phyloP scores from a whole-genome alignment of 1,284 basidiomycete genomes.

The Tremellales sp. region DNA sequence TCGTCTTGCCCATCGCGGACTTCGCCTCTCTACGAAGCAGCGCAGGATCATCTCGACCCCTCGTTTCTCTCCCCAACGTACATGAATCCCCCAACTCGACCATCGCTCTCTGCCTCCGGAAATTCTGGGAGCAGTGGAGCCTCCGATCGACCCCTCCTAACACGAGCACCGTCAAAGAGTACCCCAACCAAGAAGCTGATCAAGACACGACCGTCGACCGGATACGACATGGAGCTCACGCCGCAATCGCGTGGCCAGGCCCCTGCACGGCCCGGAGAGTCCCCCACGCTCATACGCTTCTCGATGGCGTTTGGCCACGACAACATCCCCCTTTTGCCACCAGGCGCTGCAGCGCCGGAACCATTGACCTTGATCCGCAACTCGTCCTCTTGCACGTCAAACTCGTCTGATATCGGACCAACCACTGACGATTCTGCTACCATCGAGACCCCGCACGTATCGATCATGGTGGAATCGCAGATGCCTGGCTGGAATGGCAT shows the following conservation, averaged over 20 bases:
- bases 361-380: constrained; percentile 10
- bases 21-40: neutral
- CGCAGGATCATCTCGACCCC: constrained; percentile 1
- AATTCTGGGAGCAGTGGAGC: too few species aligned
- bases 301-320: neutral
- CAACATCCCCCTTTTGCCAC: constrained; percentile 3
- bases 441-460: constrained; percentile 1
- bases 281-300: neutral
- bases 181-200: constrained; percentile 7
- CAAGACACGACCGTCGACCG: constrained; percentile 6
- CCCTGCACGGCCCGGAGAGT: neutral
- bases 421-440: constrained; percentile 11
- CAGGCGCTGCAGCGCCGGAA: constrained; percentile 7
- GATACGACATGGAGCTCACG: constrained; percentile 2
- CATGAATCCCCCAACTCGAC: too few species aligned
- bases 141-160: too few species aligned
- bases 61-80: neutral
- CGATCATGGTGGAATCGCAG: too few species aligned
- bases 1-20: too few species aligned
- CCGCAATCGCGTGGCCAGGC: neutral
- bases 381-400: constrained; percentile 6
- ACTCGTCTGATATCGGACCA: constrained; percentile 9
- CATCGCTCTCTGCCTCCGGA: too few species aligned
- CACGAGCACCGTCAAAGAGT: neutral
- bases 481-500: too few species aligned